Percentiles rank a stretch among this genome's conserved stretches.
phyloP scores from a whole-genome alignment of 1,284 basidiomycete genomes.

The Coriolopsis trogii region DNA sequence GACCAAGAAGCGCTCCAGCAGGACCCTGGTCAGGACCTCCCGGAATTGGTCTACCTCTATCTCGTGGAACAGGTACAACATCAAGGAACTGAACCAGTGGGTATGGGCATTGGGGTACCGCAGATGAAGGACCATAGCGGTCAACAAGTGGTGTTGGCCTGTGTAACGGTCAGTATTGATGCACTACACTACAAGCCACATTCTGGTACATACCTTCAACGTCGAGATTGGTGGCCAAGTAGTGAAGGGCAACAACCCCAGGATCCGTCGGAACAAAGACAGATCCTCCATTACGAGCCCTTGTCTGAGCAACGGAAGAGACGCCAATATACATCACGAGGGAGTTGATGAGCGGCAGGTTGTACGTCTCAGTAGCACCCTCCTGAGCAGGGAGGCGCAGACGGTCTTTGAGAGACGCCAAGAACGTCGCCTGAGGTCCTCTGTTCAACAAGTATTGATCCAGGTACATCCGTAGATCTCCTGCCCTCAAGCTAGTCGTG shows the following conservation, averaged over 20 bases:
- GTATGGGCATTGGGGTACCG: constrained; percentile 98
- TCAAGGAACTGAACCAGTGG: constrained; percentile 90
- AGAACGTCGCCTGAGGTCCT: constrained; percentile 61
- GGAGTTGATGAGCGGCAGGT: constrained; percentile 87
- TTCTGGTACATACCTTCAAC: constrained; percentile 81
- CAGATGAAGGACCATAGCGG: constrained; percentile 89
- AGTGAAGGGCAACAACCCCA: constrained; percentile 81
- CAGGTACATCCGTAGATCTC: constrained; percentile 76
- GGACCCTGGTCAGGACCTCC: constrained; percentile 90
- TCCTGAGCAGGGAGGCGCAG: constrained; percentile 62
- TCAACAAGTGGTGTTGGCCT: constrained; percentile 94
- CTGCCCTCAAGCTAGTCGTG: constrained; percentile 75
- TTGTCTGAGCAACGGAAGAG: constrained; percentile 84
- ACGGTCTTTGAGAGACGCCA: constrained; percentile 82
- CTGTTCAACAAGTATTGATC: constrained; percentile 84
- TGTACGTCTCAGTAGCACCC: constrained; percentile 72
- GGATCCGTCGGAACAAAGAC: constrained; percentile 82
- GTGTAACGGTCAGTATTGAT: constrained; percentile 1
- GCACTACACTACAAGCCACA: neutral
- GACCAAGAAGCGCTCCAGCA: constrained; percentile 93
- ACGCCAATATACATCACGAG: constrained; percentile 95
- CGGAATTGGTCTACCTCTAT: constrained; percentile 77
- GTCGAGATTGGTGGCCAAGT: constrained; percentile 83
- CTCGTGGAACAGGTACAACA: constrained; percentile 86
- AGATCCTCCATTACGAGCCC: constrained; percentile 77